These are phyloP conservation scores for Margaritispora aquatica DNA, from an alignment of 495 filamentous ascomycete genomes.

Conservation along the genomic window DNA sequence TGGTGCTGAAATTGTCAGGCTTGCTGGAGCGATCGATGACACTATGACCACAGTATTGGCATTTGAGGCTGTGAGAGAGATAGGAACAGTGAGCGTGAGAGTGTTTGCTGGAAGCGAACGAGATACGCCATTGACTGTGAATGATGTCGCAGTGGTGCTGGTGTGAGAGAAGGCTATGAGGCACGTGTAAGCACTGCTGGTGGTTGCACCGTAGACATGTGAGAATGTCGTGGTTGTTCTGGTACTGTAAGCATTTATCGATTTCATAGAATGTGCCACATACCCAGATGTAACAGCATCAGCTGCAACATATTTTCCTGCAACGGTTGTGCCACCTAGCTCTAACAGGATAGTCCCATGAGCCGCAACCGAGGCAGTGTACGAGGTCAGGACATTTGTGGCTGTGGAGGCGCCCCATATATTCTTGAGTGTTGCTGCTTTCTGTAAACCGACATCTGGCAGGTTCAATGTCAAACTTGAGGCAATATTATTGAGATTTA, in stretches of 20 bases:
- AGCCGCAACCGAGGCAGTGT: conserved; percentile 27
- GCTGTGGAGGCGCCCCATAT: conserved; percentile 28
- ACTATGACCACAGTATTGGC: conserved; percentile 29
- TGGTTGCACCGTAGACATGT: conserved; percentile 32
- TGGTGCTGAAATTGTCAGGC: conserved; percentile 28
- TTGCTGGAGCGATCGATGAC: conserved; percentile 4
- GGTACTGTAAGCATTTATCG: neutral
- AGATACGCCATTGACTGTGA: conserved; percentile 1
- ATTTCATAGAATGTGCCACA: neutral
- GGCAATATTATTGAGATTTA: conserved; percentile 32
- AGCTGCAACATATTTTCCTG: conserved; percentile 27
- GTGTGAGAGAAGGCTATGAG: conserved; percentile 25
- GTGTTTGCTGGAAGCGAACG: conserved; percentile 15
- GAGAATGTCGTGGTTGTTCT: conserved; percentile 26
- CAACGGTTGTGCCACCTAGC: conserved; percentile 24
- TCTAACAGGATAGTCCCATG: conserved; percentile 38
- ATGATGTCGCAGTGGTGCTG: neutral
- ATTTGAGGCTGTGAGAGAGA: conserved; percentile 28
- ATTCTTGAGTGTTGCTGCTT: conserved; percentile 30
- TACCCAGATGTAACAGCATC: conserved; percentile 21
- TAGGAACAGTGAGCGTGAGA: conserved; percentile 9
- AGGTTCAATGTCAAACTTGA: conserved; percentile 31
- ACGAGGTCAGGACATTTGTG: conserved; percentile 29
- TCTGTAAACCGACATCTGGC: conserved; percentile 35
- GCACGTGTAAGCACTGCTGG: conserved; percentile 28